Evolutionary conservation across 495 filamentous ascomycete species (phyloP).

Genomic region (Aspergillus mulundensis): DNA sequence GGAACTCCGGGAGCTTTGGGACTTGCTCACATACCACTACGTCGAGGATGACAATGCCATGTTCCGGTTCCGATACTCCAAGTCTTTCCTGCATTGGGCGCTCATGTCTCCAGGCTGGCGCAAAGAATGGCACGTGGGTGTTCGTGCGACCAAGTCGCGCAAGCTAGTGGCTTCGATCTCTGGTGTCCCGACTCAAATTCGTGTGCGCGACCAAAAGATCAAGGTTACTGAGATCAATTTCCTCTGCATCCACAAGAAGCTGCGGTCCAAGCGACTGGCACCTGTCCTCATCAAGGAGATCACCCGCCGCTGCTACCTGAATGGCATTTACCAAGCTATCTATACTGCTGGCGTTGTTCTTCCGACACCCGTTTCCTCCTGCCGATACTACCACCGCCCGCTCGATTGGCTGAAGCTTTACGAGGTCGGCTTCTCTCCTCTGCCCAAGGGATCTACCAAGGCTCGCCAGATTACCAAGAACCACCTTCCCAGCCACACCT

Average conservation of each 20-base stretch:
- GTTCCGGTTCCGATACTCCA: slow-evolving; percentile 95
- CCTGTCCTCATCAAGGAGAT: slow-evolving; percentile 97
- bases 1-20: slow-evolving; percentile 78
- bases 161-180: slow-evolving; percentile 94
- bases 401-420: slow-evolving; percentile 94
- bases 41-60: slow-evolving; percentile 95
- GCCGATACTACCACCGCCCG: slow-evolving; percentile 88
- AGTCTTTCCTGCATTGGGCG: slow-evolving; percentile 86
- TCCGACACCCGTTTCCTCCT: slow-evolving; percentile 85
- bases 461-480: slow-evolving; percentile 75
- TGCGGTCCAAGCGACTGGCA: slow-evolving; percentile 84
- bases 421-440: slow-evolving; percentile 84
- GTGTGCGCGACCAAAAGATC: slow-evolving; percentile 70
- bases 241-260: slow-evolving; percentile 95
- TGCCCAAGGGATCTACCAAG: slow-evolving; percentile 77
- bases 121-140: slow-evolving; percentile 92
- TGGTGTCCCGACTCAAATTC: slow-evolving; percentile 77
- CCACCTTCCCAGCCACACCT: slow-evolving; percentile 65
- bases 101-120: slow-evolving; percentile 93
- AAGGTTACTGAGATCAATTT: slow-evolving; percentile 93
- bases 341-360: slow-evolving; percentile 90
- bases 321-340: slow-evolving; percentile 85
- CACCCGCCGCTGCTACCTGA: slow-evolving; percentile 79
- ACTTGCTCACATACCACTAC: slow-evolving; percentile 85
- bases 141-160: slow-evolving; percentile 69